phyloP scores from a whole-genome alignment of 2,329 filamentous ascomycete species.

The Colletotrichum orchidophilum region DNA sequence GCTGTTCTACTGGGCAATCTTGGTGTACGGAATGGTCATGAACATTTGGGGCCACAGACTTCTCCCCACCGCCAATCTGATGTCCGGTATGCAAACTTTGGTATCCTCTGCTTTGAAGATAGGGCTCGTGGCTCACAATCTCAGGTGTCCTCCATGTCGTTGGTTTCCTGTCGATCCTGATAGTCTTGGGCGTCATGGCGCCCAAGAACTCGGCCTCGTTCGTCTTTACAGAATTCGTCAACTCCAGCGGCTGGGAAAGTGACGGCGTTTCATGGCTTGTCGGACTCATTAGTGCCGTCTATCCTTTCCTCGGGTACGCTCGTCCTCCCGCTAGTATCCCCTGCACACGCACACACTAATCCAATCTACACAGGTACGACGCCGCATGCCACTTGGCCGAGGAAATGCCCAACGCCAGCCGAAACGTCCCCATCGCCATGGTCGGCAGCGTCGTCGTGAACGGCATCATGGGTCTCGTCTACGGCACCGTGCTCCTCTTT shows the following conservation, averaged over 20 bases:
- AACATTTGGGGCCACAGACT: conserved; percentile 53
- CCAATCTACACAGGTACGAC: conserved; percentile 41
- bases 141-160: conserved; percentile 40
- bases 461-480: conserved; percentile 55
- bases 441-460: conserved; percentile 49
- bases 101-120: neutral
- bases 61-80: conserved; percentile 47
- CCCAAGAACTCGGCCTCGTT: conserved; percentile 41
- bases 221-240: conserved; percentile 45
- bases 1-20: conserved; percentile 56
- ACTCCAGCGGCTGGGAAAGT: conserved; percentile 44
- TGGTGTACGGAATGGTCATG: conserved; percentile 47
- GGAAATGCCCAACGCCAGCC: conserved; percentile 44
- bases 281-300: conserved; percentile 43
- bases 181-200: conserved; percentile 43
- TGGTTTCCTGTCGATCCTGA: conserved; percentile 41
- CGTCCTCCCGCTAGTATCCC: neutral
- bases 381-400: conserved; percentile 46
- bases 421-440: conserved; percentile 46
- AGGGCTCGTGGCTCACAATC: accelerated
- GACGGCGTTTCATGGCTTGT: conserved; percentile 46
- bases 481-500: conserved; percentile 53
- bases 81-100: conserved; percentile 25
- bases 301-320: conserved; percentile 45
- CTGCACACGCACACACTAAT: neutral